Base-by-base conservation (phyloP, 371 early-diverging fungal genomes). In the Apophysomyces elegans region DNA sequence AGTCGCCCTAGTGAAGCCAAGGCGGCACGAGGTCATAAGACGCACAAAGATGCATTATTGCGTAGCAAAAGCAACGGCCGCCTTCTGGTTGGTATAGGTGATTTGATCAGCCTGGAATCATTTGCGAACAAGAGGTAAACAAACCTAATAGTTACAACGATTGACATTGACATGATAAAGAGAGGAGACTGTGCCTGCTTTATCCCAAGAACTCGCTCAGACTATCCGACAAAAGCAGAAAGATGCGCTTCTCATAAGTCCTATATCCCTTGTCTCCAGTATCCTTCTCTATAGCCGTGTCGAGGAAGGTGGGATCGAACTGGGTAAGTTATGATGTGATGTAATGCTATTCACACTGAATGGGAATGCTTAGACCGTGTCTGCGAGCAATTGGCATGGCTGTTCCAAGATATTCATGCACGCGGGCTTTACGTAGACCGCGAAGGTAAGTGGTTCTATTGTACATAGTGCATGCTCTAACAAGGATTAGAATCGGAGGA, bases 201-300 rank as follows among this genome's bases (percentile, higher is more conserved):
- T 61, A 16, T 57, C 58, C 6, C 36, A 67, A 36, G 56, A 45
- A 36, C 18, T 68, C 4, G 56, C 62, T 32, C 54, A 41, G 14
- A 18, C 45, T 12, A 61, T 61, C 21, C 36, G 45, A 6, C 26
- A 61, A 61, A 18, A 32, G 12, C 74, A 74, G 64, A 64, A 71
- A 6, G 38, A 66, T 21, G 59, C 68, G 1, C 54, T 59, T 6
- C 44, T 68, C 26, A 54, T 71, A 7, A 74, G 71, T 4, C 71
- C 74, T 5, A 59, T 74, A 14, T 66, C 71, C 8, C 39, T 76
- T 1, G 69, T 76, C 0, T 70, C 76, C 12, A 68, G 73, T 16
- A 76, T 73, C 56, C 50, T 76, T 41, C 21, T 76, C 9, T 61
- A 68, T 37, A 72, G 73, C 38, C 58, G 76, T 46, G 54, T 63